Conservation (phyloP, 2,329 filamentous ascomycete genomes). For the Thelonectria blattea region DNA sequence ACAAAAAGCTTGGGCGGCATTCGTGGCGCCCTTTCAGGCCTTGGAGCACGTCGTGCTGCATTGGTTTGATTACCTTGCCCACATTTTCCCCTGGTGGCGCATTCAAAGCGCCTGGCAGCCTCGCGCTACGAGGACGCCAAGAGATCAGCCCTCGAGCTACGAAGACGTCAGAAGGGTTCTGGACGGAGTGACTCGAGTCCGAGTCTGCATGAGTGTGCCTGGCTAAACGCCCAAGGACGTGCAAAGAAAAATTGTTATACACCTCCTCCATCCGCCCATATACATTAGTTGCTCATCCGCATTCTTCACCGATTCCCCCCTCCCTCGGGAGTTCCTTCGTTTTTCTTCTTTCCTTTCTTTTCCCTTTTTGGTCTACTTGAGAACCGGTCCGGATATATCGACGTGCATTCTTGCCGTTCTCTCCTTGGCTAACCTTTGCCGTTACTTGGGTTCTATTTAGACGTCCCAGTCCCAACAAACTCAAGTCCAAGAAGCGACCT, state of each 20-base stretch:
- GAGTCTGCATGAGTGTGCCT: conserved; percentile 30
- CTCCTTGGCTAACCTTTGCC: conserved; percentile 20
- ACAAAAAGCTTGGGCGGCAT: conserved; percentile 15
- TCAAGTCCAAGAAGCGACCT: conserved; percentile 34
- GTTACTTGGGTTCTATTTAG: conserved; percentile 17
- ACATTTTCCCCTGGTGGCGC: conserved; percentile 39
- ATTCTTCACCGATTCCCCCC: neutral
- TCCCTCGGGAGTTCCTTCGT: neutral
- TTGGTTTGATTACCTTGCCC: conserved; percentile 37
- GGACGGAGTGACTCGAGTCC: conserved; percentile 29
- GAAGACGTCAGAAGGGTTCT: conserved; percentile 36
- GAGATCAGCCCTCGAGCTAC: conserved; percentile 24
- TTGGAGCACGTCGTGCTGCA: conserved; percentile 21
- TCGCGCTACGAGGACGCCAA: conserved; percentile 32
- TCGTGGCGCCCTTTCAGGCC: conserved; percentile 12
- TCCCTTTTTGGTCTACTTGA: conserved; percentile 15
- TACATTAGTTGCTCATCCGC: neutral
- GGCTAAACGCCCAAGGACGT: conserved; percentile 11
- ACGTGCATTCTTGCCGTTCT: neutral
- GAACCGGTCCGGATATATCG: neutral
- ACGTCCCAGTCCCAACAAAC: conserved; percentile 36
- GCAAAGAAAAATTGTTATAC: conserved; percentile 21
- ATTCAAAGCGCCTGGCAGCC: conserved; percentile 30
- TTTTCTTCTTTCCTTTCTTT: conserved; percentile 5
- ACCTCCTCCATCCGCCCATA: neutral